A percentile compares a stretch with the other conserved stretches of the same genome.
Evolutionary conservation across 1,139 yeast genomes (phyloP).

Genomic region (Pichia inconspicua): DNA sequence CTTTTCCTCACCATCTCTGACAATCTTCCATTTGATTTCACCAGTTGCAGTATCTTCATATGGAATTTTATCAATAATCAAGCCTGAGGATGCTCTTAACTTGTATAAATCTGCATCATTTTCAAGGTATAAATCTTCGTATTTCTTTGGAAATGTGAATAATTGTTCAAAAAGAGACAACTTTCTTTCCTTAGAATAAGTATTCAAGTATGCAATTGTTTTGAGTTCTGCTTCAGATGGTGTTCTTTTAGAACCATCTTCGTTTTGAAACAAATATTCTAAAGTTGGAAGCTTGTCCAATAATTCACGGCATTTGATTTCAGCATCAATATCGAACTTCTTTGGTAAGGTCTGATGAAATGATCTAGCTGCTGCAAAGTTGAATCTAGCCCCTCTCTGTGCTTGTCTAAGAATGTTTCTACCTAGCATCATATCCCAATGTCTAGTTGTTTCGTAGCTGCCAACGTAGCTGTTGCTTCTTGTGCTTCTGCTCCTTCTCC

Average conservation of each 20-base stretch:
- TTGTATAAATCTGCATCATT: constrained; percentile 58
- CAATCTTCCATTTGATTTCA: constrained; percentile 70
- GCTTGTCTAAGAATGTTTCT: constrained; percentile 10
- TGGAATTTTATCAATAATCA: constrained; percentile 77
- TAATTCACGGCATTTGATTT: constrained; percentile 25
- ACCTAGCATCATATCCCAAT: constrained; percentile 5
- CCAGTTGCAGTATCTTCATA: constrained; percentile 75
- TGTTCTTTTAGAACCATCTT: constrained; percentile 69
- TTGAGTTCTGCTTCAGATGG: constrained; percentile 69
- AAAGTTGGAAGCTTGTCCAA: constrained; percentile 42
- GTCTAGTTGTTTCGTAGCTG: not conserved
- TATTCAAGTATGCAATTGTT: constrained; percentile 65
- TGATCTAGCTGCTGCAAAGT: constrained; percentile 4
- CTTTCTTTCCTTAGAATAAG: constrained; percentile 52
- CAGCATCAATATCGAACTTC: constrained; percentile 19
- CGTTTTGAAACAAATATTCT: constrained; percentile 58
- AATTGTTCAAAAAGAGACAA: constrained; percentile 49
- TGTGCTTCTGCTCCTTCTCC: not conserved
- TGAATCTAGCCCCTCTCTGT: constrained; percentile 1
- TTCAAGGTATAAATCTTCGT: constrained; percentile 51
- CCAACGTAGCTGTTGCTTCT: not conserved
- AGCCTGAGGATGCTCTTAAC: constrained; percentile 53
- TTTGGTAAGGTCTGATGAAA: constrained; percentile 11
- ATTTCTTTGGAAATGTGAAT: constrained; percentile 50
- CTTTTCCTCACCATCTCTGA: constrained; percentile 59